Conservation (phyloP, 306 rosid genomes). For the Rosa persica region DNA sequence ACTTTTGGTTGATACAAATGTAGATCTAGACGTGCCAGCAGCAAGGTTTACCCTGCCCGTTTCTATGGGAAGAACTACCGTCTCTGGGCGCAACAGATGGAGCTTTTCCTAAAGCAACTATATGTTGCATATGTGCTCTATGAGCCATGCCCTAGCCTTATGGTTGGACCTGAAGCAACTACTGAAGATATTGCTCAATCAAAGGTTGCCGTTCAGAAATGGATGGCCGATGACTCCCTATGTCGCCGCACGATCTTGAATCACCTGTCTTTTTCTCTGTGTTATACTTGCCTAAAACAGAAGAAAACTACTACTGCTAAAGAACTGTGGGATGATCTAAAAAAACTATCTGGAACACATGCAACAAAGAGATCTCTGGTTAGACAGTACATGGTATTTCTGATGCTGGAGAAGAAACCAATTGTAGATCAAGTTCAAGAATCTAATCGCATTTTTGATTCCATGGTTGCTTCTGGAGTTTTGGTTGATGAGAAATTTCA, state of each 20-base stretch:
- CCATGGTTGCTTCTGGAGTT: conserved; percentile 55
- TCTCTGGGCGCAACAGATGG: not conserved
- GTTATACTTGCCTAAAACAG: conserved; percentile 35
- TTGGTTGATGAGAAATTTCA: conserved; percentile 67
- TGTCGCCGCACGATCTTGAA: conserved; percentile 59
- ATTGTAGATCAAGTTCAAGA: conserved; percentile 54
- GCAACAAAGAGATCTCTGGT: conserved; percentile 50
- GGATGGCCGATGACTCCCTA: conserved; percentile 59
- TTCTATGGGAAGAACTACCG: not conserved
- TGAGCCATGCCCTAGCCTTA: conserved; percentile 5
- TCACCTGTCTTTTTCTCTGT: conserved; percentile 66
- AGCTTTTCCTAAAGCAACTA: not conserved
- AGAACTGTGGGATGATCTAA: conserved; percentile 83
- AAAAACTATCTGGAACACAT: conserved; percentile 44
- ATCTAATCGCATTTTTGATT: conserved; percentile 60
- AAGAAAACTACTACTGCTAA: conserved; percentile 47
- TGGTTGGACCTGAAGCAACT: conserved; percentile 37
- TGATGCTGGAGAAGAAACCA: conserved; percentile 55
- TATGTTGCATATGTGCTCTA: not conserved
- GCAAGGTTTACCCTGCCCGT: not conserved
- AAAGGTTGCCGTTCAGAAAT: conserved; percentile 55
- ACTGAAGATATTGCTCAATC: conserved; percentile 40
- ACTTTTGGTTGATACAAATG: not conserved
- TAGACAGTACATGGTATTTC: conserved; percentile 68
- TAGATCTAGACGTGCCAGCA: not conserved